Base-by-base conservation (phyloP, 2,329 filamentous ascomycete genomes). In the Parasarocladium wereldwijsianum region DNA sequence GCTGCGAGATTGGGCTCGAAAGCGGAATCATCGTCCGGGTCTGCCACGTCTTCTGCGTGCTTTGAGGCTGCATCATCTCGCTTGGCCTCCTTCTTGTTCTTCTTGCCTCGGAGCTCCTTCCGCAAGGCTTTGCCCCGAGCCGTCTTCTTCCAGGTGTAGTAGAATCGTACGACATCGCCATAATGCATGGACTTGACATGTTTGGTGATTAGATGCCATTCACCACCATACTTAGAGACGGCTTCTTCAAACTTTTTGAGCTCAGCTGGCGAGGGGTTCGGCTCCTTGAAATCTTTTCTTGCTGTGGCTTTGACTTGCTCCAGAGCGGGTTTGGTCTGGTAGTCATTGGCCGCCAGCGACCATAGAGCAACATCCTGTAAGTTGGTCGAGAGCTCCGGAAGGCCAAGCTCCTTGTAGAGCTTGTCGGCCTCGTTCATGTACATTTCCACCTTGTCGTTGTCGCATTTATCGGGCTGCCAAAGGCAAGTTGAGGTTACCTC, bases 121-220 rank as follows among this genome's bases (percentile, higher is more conserved):
- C 90, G 94, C 14, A 98, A 75, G 42, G 90, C 75, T 46, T 71
- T 76, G 23, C 90, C 90, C 34, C 77, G 75, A 2, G 78, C 68
- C 0, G 84, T 84, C 55, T 96, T 96, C 58, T 98, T 98, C 90
- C 90, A 98, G 40, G 82, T 82, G 50, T 98, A 98, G 54, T 96
- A 98, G 48, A 81, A 92, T 4, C 90, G 80, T 16, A 93, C 84
- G 37, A 94, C 78, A 34, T 83, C 72, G 29, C 77, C 75, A 37
- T 85, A 75, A 23, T 71, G 73, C 41, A 90, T 72, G 0, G 77
- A 82, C 52, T 84, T 86, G 44, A 94, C 82, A 50, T 93, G 81
- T 41, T 80, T 76, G 39, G 76, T 84, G 35, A 96, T 78, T 26
- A 70, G 68, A 40, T 83, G 70, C 43, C 93, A 73, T 54, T 98